Evolutionary conservation across 2,329 filamentous ascomycete genomes (phyloP).

Genomic region (Bipolaris zeicola): DNA sequence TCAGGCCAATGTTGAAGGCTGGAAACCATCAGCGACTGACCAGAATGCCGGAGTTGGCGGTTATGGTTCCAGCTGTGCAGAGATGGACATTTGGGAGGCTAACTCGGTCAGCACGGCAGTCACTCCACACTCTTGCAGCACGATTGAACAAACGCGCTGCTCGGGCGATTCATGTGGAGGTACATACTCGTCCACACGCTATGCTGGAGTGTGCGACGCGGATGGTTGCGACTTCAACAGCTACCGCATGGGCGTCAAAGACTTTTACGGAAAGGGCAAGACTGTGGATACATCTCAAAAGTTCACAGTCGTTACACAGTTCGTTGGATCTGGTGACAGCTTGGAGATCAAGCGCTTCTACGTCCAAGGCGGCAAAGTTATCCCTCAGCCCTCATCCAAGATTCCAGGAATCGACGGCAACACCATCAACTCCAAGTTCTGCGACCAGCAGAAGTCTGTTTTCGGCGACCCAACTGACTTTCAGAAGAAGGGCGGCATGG

Average conservation of each 20-base stretch:
- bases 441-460: constrained; percentile 33
- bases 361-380: constrained; percentile 56
- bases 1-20: constrained; percentile 60
- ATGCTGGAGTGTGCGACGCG: constrained; percentile 68
- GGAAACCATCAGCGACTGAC: constrained; percentile 59
- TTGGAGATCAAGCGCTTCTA: constrained; percentile 55
- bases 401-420: constrained; percentile 52
- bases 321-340: constrained; percentile 50
- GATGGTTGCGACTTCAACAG: constrained; percentile 67
- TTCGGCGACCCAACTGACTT: constrained; percentile 54
- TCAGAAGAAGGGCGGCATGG: constrained; percentile 61
- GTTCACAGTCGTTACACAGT: constrained; percentile 58
- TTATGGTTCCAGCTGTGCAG: constrained; percentile 65
- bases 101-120: constrained; percentile 67
- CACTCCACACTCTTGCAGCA: constrained; percentile 68
- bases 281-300: constrained; percentile 50
- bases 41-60: constrained; percentile 58
- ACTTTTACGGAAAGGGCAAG: constrained; percentile 65
- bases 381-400: constrained; percentile 52
- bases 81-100: constrained; percentile 70
- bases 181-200: constrained; percentile 60
- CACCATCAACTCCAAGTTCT: constrained; percentile 40
- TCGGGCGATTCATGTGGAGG: constrained; percentile 52
- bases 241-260: constrained; percentile 67
- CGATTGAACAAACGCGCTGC: constrained; percentile 59